Evolutionary conservation across 139 green algal genomes (phyloP).

Genomic region (Penium margaritaceum): DNA sequence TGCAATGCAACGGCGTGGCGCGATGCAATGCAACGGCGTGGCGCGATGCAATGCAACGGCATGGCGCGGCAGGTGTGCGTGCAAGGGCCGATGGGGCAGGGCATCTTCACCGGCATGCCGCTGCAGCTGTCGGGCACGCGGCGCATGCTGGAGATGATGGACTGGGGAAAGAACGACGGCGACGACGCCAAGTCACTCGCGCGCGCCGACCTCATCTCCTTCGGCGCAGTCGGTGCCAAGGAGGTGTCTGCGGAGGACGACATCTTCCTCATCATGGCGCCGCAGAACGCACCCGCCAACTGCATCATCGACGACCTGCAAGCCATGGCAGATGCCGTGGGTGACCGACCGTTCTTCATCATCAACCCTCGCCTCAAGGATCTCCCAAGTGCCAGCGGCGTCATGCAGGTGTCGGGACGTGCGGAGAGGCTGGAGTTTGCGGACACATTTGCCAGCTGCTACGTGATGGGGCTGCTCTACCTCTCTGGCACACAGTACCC

Average conservation of each 20-base stretch:
- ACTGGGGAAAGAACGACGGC: constrained; percentile 64
- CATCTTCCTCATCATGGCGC: constrained; percentile 50
- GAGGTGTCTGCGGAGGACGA: constrained; percentile 44
- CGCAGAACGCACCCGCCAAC: constrained; percentile 69
- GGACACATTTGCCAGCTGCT: constrained; percentile 43
- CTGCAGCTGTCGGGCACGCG: constrained; percentile 57
- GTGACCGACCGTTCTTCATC: constrained; percentile 44
- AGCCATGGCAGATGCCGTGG: constrained; percentile 45
- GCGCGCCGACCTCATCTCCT: constrained; percentile 57
- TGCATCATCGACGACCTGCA: constrained; percentile 56
- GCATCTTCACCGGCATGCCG: constrained; percentile 71
- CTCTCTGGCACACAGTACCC: constrained; percentile 42
- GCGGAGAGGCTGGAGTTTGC: constrained; percentile 44
- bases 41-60: too few species aligned
- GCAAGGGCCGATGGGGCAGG: constrained; percentile 61
- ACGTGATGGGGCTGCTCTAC: constrained; percentile 47
- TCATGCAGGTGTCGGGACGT: constrained; percentile 47
- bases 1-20: too few species aligned
- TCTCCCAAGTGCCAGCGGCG: constrained; percentile 47
- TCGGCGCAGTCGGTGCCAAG: constrained; percentile 53
- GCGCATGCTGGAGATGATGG: constrained; percentile 71
- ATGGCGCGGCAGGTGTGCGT: constrained; percentile 52
- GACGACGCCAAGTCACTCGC: too few species aligned
- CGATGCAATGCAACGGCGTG: too few species aligned
- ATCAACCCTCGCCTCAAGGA: constrained; percentile 53